Evolutionary conservation across 2,329 filamentous ascomycete genomes (phyloP).

Genomic region (Chaetomiaceae sp.): DNA sequence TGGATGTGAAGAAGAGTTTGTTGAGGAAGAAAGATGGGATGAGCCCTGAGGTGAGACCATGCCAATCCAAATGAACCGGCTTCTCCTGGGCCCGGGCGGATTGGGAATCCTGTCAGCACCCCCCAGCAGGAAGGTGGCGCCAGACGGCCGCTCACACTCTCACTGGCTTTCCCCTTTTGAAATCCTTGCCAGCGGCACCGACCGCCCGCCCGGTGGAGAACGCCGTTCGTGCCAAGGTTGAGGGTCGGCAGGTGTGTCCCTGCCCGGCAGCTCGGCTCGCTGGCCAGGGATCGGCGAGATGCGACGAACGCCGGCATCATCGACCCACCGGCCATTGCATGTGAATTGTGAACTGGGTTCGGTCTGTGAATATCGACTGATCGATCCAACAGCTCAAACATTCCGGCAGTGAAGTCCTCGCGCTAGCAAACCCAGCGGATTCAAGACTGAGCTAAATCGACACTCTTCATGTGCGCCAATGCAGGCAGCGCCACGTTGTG

Average conservation of each 20-base stretch:
- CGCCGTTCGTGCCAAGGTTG: not conserved
- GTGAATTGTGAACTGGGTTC: too few relatives aligned
- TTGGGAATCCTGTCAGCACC: slow-evolving; percentile 7
- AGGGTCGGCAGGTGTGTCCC: not conserved
- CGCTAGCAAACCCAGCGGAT: not conserved
- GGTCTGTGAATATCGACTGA: too few relatives aligned
- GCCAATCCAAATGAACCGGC: not conserved
- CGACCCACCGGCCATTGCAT: not conserved
- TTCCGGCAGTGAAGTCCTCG: too few relatives aligned
- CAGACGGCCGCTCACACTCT: not conserved
- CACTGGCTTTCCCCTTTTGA: not conserved
- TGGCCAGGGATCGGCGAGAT: not conserved
- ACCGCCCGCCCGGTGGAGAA: too few relatives aligned
- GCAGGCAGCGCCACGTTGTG: slow-evolving; percentile 10
- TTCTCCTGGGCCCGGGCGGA: not conserved
- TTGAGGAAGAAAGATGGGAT: not conserved
- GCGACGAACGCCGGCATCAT: slow-evolving; percentile 5
- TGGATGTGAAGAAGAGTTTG: not conserved
- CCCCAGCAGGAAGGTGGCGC: slow-evolving; percentile 19
- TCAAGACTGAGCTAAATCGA: not conserved
- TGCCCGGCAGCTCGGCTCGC: not conserved
- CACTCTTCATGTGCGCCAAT: not conserved
- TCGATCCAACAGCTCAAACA: too few relatives aligned
- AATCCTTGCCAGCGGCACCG: not conserved
- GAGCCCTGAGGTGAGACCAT: not conserved